Percentiles rank a stretch among this genome's conserved stretches.
These are phyloP conservation scores for Calonectria naviculata DNA, from an alignment of 2,329 filamentous ascomycete species.

Conservation along the genomic window DNA sequence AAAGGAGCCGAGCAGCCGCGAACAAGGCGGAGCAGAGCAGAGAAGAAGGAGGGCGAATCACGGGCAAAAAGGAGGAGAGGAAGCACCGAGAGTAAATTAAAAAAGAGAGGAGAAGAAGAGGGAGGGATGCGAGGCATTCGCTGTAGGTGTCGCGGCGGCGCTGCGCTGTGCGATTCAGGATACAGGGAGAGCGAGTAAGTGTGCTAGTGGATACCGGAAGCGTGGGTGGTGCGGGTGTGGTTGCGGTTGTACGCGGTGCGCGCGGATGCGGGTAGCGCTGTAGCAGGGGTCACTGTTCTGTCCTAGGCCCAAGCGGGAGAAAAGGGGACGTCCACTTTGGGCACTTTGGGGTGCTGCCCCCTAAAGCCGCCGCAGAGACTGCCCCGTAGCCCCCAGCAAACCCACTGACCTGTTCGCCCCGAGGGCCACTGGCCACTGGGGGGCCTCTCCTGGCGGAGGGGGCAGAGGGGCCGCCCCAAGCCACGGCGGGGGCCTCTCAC, in stretches of 20 bases:
- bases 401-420: slow-evolving; percentile 6
- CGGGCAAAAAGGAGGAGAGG: not conserved
- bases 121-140: slow-evolving; percentile 23
- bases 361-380: slow-evolving; percentile 7
- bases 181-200: slow-evolving; percentile 19
- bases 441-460: slow-evolving; percentile 13
- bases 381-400: slow-evolving; percentile 6
- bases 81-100: slow-evolving; percentile 10
- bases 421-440: not conserved
- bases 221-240: slow-evolving; percentile 23
- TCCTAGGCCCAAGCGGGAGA: slow-evolving; percentile 20
- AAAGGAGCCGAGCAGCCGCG: slow-evolving; percentile 25
- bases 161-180: slow-evolving; percentile 26
- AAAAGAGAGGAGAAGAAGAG: slow-evolving; percentile 31
- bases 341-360: slow-evolving; percentile 12
- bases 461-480: slow-evolving; percentile 29
- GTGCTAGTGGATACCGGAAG: slow-evolving; percentile 16
- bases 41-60: slow-evolving; percentile 15
- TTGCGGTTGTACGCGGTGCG: slow-evolving; percentile 25
- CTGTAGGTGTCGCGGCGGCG: slow-evolving; percentile 35
- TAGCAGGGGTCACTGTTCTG: slow-evolving; percentile 13
- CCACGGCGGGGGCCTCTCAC: slow-evolving; percentile 29
- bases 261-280: slow-evolving; percentile 24
- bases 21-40: slow-evolving; percentile 19
- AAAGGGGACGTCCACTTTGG: slow-evolving; percentile 20